Evolutionary conservation across 306 rosid genomes (phyloP).

Genomic region (Medicago arabica): DNA sequence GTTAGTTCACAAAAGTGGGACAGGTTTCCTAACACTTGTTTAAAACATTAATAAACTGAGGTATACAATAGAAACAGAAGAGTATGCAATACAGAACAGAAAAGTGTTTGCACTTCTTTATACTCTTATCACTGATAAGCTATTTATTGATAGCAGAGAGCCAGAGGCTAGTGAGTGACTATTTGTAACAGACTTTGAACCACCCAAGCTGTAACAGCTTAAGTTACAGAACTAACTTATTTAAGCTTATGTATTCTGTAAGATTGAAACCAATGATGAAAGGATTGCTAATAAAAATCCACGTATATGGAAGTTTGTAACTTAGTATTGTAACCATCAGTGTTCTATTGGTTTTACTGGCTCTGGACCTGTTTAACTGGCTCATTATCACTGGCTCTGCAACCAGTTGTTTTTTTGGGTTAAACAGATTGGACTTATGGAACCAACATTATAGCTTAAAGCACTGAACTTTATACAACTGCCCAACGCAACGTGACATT

Average conservation of each 20-base stretch:
- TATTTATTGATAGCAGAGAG: not conserved
- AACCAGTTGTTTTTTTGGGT: not conserved
- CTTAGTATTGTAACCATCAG: not conserved
- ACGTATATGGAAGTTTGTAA: not conserved
- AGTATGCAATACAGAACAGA: not conserved
- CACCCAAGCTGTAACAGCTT: constrained; percentile 1
- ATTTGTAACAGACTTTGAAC: not conserved
- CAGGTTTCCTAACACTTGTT: not conserved
- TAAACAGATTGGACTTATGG: not conserved
- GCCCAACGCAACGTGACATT: not conserved
- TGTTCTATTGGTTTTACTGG: constrained; percentile 23
- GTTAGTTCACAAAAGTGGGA: not conserved
- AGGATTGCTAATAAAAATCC: not conserved
- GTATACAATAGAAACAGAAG: not conserved
- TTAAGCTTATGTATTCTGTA: not conserved
- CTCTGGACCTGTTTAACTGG: not conserved
- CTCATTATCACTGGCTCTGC: not conserved
- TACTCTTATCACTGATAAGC: not conserved
- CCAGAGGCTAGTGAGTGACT: not conserved
- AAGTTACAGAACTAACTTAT: not conserved
- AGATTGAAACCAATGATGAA: not conserved
- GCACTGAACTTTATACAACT: constrained; percentile 1
- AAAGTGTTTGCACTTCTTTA: not conserved
- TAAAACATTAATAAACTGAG: not conserved
- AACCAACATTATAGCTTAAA: constrained; percentile 25